Evolutionary conservation across 768 basidiomycete genomes (phyloP).

Genomic region (Paxillus involutus): DNA sequence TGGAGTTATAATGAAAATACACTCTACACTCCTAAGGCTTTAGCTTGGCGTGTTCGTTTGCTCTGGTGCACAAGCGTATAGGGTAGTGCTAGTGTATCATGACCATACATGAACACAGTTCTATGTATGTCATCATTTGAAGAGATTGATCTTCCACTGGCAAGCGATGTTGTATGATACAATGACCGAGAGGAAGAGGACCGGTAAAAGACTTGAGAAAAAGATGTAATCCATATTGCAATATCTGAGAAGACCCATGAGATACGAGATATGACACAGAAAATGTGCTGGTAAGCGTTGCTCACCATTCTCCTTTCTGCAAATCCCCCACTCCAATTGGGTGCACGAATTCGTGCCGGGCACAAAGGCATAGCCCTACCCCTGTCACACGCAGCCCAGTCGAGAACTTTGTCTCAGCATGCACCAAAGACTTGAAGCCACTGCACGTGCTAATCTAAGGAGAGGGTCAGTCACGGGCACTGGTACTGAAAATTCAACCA

Average conservation of each 20-base stretch:
- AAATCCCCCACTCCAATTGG: slow-evolving; percentile 24
- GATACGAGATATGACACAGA: neutral
- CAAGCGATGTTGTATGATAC: slow-evolving; percentile 15
- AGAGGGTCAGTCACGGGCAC: neutral
- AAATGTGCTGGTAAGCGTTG: neutral
- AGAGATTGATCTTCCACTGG: slow-evolving; percentile 7
- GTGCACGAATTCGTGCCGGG: slow-evolving; percentile 30
- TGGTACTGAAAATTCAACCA: neutral
- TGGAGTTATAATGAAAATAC: no score
- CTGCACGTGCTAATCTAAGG: slow-evolving; percentile 29
- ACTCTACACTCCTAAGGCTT: no score
- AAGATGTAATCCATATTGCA: slow-evolving; percentile 39
- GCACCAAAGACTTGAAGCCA: slow-evolving; percentile 29
- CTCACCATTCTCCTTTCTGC: slow-evolving; percentile 20
- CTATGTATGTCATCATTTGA: no score
- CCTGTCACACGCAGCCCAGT: slow-evolving; percentile 28
- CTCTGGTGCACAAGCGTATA: no score
- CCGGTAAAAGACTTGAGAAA: slow-evolving; percentile 6
- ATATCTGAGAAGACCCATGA: neutral
- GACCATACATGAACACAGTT: no score
- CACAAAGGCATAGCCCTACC: slow-evolving; percentile 28
- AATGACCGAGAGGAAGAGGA: slow-evolving; percentile 11
- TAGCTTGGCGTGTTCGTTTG: no score
- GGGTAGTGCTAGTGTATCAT: no score
- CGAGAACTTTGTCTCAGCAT: slow-evolving; percentile 13